Conservation (phyloP, 2,329 filamentous ascomycete species). For the Apiospora malaysiana region DNA sequence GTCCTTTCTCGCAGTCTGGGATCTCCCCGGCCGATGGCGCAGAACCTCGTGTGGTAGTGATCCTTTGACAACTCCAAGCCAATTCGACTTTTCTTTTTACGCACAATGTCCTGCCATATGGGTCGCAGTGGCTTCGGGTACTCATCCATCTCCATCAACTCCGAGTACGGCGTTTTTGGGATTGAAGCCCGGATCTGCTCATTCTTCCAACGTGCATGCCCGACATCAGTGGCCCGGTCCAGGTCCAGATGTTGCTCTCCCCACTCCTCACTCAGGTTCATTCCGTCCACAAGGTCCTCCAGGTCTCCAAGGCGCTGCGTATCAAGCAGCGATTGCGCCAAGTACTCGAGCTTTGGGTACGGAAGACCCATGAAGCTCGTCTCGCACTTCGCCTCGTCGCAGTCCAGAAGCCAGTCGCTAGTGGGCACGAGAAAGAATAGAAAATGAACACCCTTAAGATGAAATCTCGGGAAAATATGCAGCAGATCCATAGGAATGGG, state of each 20-base stretch:
- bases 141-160: not conserved
- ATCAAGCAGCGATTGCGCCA: slow-evolving; percentile 22
- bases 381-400: slow-evolving; percentile 20
- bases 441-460: slow-evolving; percentile 22
- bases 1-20: not conserved
- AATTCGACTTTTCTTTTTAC: not conserved
- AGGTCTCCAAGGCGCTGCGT: slow-evolving; percentile 21
- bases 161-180: not conserved
- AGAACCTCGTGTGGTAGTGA: not conserved
- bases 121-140: not conserved
- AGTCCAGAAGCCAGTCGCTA: slow-evolving; percentile 21
- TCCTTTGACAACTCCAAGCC: not conserved
- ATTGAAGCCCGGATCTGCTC: slow-evolving; percentile 2
- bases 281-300: slow-evolving; percentile 22
- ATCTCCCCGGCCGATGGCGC: not conserved
- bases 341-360: slow-evolving; percentile 22
- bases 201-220: slow-evolving; percentile 23
- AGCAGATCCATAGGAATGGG: slow-evolving; percentile 7
- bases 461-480: slow-evolving; percentile 23
- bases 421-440: slow-evolving; percentile 20
- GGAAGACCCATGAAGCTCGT: slow-evolving; percentile 18
- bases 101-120: not conserved
- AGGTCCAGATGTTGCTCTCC: slow-evolving; percentile 21
- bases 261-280: slow-evolving; percentile 25
- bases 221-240: slow-evolving; percentile 18